These are phyloP conservation scores for Rhypophila decipiens DNA, from an alignment of 495 filamentous ascomycete genomes.

Conservation along the genomic window DNA sequence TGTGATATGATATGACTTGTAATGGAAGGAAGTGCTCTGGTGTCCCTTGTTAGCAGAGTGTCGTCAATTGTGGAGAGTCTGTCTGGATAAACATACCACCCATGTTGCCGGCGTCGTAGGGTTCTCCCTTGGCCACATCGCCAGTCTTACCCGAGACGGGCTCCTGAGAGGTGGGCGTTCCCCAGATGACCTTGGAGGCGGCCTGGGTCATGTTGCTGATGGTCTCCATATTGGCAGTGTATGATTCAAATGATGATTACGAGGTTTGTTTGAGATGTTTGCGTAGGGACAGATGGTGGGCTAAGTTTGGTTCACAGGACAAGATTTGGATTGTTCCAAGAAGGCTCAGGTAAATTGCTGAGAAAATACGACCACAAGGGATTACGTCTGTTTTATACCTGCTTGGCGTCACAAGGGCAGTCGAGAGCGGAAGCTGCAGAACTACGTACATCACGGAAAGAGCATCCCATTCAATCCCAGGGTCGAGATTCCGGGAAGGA, in stretches of 20 bases:
- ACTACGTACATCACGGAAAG: too few relatives aligned
- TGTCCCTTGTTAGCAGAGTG: background rate
- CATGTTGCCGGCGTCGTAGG: constrained; percentile 53
- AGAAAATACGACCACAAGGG: background rate
- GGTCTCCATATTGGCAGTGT: constrained; percentile 42
- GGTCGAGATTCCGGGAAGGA: background rate
- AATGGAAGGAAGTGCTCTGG: background rate
- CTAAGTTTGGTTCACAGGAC: too few relatives aligned
- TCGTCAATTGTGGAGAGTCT: too few relatives aligned
- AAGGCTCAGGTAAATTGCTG: too few relatives aligned
- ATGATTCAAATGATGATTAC: background rate
- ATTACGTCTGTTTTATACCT: background rate
- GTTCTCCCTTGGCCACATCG: constrained; percentile 49
- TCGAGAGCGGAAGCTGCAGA: too few relatives aligned
- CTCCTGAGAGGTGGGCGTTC: constrained; percentile 40
- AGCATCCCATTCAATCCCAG: background rate
- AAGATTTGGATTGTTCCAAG: too few relatives aligned
- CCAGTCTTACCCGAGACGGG: constrained; percentile 48
- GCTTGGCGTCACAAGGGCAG: background rate
- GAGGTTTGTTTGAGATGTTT: background rate
- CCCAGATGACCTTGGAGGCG: constrained; percentile 47
- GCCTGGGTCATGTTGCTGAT: constrained; percentile 41
- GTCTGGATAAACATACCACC: constrained; percentile 21
- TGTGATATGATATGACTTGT: background rate
- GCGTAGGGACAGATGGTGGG: background rate